Conservation (phyloP, 805 yeast species). For the Vanderwaltozyma tropicalis region DNA sequence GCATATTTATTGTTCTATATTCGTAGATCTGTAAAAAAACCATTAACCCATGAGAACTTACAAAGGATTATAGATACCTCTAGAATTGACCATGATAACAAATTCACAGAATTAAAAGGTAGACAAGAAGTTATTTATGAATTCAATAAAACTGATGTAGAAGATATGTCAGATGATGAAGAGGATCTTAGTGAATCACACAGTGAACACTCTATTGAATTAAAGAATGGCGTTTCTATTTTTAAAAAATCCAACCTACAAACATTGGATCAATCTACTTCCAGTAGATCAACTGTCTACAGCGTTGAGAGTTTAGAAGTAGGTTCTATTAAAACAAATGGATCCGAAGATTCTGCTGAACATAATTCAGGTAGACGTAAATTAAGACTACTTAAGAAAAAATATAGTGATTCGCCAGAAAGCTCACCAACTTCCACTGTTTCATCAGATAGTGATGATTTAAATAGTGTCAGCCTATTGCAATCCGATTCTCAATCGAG, state of each 20-base stretch:
- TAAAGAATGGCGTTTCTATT: background rate
- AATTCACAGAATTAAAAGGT: constrained; percentile 13
- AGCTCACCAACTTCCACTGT: background rate
- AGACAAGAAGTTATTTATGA: constrained; percentile 21
- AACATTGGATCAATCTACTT: background rate
- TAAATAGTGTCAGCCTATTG: background rate
- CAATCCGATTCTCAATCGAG: background rate
- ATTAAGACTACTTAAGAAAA: constrained; percentile 21
- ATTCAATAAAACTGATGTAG: constrained; percentile 18
- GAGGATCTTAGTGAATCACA: background rate
- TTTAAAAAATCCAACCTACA: background rate
- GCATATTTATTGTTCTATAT: constrained; percentile 84
- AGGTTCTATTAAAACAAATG: constrained; percentile 8
- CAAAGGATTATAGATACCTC: constrained; percentile 34
- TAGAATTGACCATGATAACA: constrained; percentile 25
- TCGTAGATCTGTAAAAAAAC: constrained; percentile 29
- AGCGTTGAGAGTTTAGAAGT: constrained; percentile 20
- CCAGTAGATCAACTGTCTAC: constrained; percentile 5
- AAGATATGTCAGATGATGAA: constrained; percentile 12
- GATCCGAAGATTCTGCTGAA: constrained; percentile 6
- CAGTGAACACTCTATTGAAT: constrained; percentile 2
- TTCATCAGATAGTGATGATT: background rate
- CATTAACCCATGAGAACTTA: constrained; percentile 41
- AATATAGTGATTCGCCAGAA: constrained; percentile 5
- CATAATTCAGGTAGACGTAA: constrained; percentile 18